These are phyloP conservation scores for Malassezia psittaci DNA, from an alignment of 1,284 basidiomycete species.

Conservation along the genomic window DNA sequence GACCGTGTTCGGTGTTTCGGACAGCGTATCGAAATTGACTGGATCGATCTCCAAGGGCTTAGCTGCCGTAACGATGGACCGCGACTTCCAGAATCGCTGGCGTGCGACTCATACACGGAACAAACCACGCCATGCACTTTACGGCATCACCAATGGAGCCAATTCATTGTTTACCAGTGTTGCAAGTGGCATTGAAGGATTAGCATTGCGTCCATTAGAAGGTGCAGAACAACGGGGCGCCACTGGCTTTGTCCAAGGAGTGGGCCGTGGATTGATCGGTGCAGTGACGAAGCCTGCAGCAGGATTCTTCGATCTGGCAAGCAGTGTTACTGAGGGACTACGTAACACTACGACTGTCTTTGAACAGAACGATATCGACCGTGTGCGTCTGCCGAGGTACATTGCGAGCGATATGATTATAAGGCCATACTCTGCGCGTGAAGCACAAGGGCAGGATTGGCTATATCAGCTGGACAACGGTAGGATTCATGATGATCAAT, in stretches of 20 bases:
- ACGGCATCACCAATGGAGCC: conserved; percentile 80
- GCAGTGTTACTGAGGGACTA: conserved; percentile 84
- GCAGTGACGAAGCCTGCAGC: conserved; percentile 92
- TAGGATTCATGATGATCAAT: conserved; percentile 68
- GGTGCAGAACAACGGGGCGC: conserved; percentile 91
- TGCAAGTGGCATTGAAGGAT: conserved; percentile 88
- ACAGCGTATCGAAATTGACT: conserved; percentile 93
- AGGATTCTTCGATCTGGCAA: conserved; percentile 88
- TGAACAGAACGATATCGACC: conserved; percentile 80
- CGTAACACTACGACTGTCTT: conserved; percentile 98
- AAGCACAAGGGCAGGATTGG: conserved; percentile 93
- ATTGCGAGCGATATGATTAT: conserved; percentile 54
- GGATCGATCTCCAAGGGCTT: conserved; percentile 94
- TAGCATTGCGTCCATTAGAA: conserved; percentile 91
- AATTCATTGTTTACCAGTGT: conserved; percentile 88
- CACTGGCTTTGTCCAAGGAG: conserved; percentile 90
- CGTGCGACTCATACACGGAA: conserved; percentile 82
- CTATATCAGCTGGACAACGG: conserved; percentile 82
- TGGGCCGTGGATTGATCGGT: conserved; percentile 91
- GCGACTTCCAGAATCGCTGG: conserved; percentile 82
- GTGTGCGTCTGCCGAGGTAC: conserved; percentile 76
- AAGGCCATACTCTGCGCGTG: conserved; percentile 63
- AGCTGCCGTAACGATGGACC: conserved; percentile 90
- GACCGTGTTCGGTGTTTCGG: conserved; percentile 90
- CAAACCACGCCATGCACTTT: conserved; percentile 91